Evolutionary conservation across 1,139 yeast genomes (phyloP), one percentile per base, ranked within the genome.

Genomic region (Geotrichum phurueaensis): DNA sequence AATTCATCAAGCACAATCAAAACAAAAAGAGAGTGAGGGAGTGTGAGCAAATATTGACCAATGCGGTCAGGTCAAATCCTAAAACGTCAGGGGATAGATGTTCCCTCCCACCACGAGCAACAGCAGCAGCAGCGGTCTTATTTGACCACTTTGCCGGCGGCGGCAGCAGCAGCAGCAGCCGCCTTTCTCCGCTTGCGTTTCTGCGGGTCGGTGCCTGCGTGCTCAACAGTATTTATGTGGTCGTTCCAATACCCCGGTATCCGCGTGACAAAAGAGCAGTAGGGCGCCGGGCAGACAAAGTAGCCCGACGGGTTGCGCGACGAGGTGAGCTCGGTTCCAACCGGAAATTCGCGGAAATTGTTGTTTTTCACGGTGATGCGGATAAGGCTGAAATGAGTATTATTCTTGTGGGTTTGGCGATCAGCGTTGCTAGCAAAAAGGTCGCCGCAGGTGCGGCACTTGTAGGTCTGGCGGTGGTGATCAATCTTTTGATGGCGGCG

Each of bases 201-300:
- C 59, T 69, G 71, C 23, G 71, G 71, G 58, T 69, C 68, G 47
- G 60, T 64, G 22, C 71, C 71, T 5, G 49, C 58, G 50, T 69
- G 71, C 33, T 64, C 68, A 18, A 69, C 71, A 47, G 65, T 67
- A 56, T 68, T 68, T 27, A 69, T 63, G 49, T 69, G 71, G 56
- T 69, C 71, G 49, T 67, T 65, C 71, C 71, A 69, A 54, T 69
- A 69, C 1, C 66, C 66, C 13, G 71, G 71, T 48, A 69, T 69
- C 25, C 70, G 64, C 36, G 71, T 69, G 43, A 63, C 63, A 62
- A 69, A 69, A 18, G 70, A 59, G 59, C 71, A 69, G 56, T 67
- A 68, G 22, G 57, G 60, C 5, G 64, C 61, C 3, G 71, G 71
- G 54, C 71, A 69, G 43, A 58, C 56, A 62, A 69, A 69, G 54